Evolutionary conservation across 768 basidiomycete genomes (phyloP).

Genomic region (Rossbeevera mucosa): DNA sequence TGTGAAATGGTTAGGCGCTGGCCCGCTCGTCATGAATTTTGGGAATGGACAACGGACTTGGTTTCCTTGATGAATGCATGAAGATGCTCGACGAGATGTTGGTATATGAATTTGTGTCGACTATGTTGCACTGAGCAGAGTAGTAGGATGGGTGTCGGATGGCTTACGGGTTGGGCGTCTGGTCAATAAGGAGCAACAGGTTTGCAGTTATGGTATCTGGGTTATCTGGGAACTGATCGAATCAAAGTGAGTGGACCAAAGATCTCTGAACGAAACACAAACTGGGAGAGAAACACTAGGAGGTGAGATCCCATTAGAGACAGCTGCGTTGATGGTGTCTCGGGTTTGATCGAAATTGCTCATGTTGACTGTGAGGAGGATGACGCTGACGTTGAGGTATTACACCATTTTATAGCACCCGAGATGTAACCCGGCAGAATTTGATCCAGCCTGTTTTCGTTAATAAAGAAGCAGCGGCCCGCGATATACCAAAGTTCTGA

Average conservation of each 20-base stretch:
- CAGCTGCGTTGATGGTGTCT: slow-evolving; percentile 20
- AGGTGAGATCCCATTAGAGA: slow-evolving; percentile 38
- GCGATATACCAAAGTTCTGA: too few relatives aligned
- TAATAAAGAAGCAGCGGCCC: too few relatives aligned
- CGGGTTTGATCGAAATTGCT: slow-evolving; percentile 5
- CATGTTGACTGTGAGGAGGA: slow-evolving; percentile 6
- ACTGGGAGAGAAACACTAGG: slow-evolving; percentile 41
- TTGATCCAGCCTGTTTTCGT: too few relatives aligned
- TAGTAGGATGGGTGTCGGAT: background rate
- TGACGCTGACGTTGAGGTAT: too few relatives aligned
- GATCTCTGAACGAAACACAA: slow-evolving; percentile 5
- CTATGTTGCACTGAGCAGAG: slow-evolving; percentile 17
- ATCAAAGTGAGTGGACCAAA: background rate
- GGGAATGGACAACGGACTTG: slow-evolving; percentile 33
- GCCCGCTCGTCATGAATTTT: background rate
- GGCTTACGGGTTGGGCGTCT: slow-evolving; percentile 38
- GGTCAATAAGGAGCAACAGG: slow-evolving; percentile 35
- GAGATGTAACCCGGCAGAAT: too few relatives aligned
- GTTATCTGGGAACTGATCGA: slow-evolving; percentile 41
- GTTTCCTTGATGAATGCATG: slow-evolving; percentile 75
- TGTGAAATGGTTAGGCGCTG: slow-evolving; percentile 12
- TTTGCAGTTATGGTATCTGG: slow-evolving; percentile 50
- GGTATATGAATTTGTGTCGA: slow-evolving; percentile 44
- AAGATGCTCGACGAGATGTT: slow-evolving; percentile 57
- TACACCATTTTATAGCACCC: too few relatives aligned